These are phyloP conservation scores for Setomelanomma holmii DNA, from an alignment of 2,329 filamentous ascomycete species.

Conservation along the genomic window DNA sequence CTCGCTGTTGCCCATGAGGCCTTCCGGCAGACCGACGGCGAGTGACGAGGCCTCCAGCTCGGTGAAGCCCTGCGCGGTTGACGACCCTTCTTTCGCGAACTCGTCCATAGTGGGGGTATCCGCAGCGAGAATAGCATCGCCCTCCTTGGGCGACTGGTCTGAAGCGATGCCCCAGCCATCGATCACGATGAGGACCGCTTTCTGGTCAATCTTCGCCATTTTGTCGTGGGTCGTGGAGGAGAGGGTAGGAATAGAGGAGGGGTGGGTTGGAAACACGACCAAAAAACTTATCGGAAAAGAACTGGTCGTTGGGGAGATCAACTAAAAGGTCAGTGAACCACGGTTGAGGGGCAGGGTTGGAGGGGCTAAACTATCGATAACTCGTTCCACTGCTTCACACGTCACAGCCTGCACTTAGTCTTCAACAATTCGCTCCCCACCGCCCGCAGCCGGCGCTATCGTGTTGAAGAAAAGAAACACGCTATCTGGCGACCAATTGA, in stretches of 20 bases:
- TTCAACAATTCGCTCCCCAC: constrained; percentile 20
- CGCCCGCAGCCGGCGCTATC: constrained; percentile 35
- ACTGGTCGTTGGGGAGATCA: neutral
- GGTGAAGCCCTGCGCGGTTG: constrained; percentile 82
- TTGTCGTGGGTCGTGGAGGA: constrained; percentile 35
- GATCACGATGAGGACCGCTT: constrained; percentile 86
- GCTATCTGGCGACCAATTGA: constrained; percentile 11
- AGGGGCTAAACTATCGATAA: constrained; percentile 22
- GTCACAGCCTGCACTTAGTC: constrained; percentile 24
- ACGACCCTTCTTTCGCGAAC: constrained; percentile 70
- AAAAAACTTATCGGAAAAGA: neutral
- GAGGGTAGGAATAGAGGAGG: constrained; percentile 16
- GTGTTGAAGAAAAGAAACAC: constrained; percentile 12
- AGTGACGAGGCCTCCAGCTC: constrained; percentile 95
- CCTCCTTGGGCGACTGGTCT: constrained; percentile 80
- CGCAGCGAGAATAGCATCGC: constrained; percentile 93
- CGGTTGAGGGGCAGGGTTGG: constrained; percentile 36
- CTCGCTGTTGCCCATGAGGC: constrained; percentile 98
- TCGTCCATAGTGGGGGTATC: constrained; percentile 95
- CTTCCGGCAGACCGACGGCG: constrained; percentile 93
- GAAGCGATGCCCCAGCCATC: constrained; percentile 96
- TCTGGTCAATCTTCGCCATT: constrained; percentile 73
- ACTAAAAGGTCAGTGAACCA: constrained; percentile 8
- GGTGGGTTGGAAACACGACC: neutral
- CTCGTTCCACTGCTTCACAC: constrained; percentile 24